phyloP scores from a whole-genome alignment of 805 yeast species.

The Candida ascalaphidarum region DNA sequence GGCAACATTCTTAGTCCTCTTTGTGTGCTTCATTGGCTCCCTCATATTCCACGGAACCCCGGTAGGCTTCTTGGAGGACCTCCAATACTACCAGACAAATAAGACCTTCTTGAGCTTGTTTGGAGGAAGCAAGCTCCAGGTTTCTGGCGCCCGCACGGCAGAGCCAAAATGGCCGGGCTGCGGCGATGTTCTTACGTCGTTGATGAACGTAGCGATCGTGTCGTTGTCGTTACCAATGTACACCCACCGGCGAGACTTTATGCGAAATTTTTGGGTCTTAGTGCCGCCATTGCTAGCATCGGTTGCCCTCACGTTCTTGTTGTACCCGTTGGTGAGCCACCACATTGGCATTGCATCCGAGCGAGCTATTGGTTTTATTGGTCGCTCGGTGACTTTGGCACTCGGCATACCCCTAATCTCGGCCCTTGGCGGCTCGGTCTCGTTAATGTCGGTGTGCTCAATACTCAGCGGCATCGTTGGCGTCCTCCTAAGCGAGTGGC shows the following conservation, averaged over 20 bases:
- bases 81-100: slow-evolving; percentile 59
- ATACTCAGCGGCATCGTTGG: slow-evolving; percentile 72
- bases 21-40: slow-evolving; percentile 54
- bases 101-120: slow-evolving; percentile 55
- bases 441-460: slow-evolving; percentile 72
- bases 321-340: slow-evolving; percentile 63
- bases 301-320: slow-evolving; percentile 50
- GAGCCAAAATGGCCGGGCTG: slow-evolving; percentile 66
- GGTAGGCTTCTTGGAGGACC: slow-evolving; percentile 42
- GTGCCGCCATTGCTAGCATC: slow-evolving; percentile 51
- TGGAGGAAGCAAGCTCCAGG: slow-evolving; percentile 22
- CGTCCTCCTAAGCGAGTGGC: slow-evolving; percentile 52
- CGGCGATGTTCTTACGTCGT: slow-evolving; percentile 62
- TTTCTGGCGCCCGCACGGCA: slow-evolving; percentile 16
- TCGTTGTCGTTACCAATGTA: slow-evolving; percentile 73
- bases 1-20: slow-evolving; percentile 50
- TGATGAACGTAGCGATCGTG: slow-evolving; percentile 73
- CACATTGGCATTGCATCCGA: slow-evolving; percentile 53
- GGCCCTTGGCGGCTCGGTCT: slow-evolving; percentile 60
- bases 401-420: slow-evolving; percentile 66
- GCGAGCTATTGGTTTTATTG: slow-evolving; percentile 66
- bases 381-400: slow-evolving; percentile 72
- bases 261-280: slow-evolving; percentile 48
- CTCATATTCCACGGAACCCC: slow-evolving; percentile 36
- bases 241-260: slow-evolving; percentile 60